Base-by-base conservation (phyloP, 768 basidiomycete genomes). In the Lactifluus pinguis region DNA sequence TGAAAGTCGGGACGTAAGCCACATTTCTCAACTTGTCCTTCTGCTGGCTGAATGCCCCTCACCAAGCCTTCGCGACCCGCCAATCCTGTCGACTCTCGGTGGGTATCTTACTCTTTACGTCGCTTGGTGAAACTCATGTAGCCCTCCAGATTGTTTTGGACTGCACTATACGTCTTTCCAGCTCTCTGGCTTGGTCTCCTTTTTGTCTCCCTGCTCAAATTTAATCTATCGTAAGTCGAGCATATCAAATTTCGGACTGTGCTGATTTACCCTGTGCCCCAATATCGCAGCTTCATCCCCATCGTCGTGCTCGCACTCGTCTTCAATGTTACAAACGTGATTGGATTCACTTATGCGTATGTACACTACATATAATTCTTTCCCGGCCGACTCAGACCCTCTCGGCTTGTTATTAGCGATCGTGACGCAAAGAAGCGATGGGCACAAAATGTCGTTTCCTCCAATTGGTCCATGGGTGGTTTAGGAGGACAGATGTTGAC, bases 271-370 rank as follows among this genome's bases (percentile, higher is more conserved):
- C 38, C 25, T 53, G 63, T 55, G 68, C 47, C 57, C 50, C 54
- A 17, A 44, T 59, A 42, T 48, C 45, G 13, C 69, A 97, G 94
- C 9, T 98, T 95, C 73, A 77, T 98, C 63, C 97, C 97, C 8
- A 98, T 98, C 66, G 94, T 98, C 56, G 72, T 86, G 44, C 84
- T 99, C 39, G 97, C 97, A 1, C 79, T 98, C 51, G 89, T 98
- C 41, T 98, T 99, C 82, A 98, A 99, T 72, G 69, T 93, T 54
- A 93, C 92, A 9, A 98, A 98, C 66, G 90, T 87, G n/a, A 77
- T 98, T 55, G 95, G 95, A 11, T 98, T 98, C 76, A 97, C 94
- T 52, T 98, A 92, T 69, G 91, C 89, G 91, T 91, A 72, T 69
- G 86, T 77, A 21, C 58, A 10, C 49, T 49, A 25, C 42, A 49